Base-by-base conservation (phyloP, 148 eudicot genomes). In the Rhododendron kiyosumense region DNA sequence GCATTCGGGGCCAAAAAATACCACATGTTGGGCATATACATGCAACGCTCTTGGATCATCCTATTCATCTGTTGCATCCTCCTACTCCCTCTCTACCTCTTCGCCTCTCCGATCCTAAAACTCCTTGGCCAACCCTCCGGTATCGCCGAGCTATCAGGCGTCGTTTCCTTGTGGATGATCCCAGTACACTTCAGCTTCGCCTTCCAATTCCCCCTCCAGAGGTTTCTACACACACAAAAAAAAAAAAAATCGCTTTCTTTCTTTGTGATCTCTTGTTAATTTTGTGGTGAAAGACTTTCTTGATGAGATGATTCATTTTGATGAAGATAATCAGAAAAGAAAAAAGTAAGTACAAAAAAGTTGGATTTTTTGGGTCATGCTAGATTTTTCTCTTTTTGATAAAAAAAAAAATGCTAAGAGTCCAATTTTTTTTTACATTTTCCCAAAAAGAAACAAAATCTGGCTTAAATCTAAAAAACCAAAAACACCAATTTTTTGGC, bases 21-120 rank as follows among this genome's bases (percentile, higher is more conserved):
- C 89, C 82, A 90, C 86, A 92, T 92, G 94, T 24, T 92, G 11
- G 94, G 93, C 36, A 48, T 92, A 63, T 92, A 92, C 82, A 82
- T 92, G 93, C 93, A 92, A 81, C 85, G 94, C 1, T 91, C 94
- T 0, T 91, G 92, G 92, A 91, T 92, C 1, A 90, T 92, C 7
- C 85, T 91, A 10, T 88, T 89, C 77, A 3, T 77, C 0, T 91
- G 91, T 22, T 84, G 89, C 81, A 45, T 92, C 18, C 82, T 90
- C 7, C 14, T 92, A 7, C 63, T 91, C 24, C 93, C 93, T 7
- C 3, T 90, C 0, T 91, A 87, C 84, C 14, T 91, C 28, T 92
- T 84, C 28, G 90, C 94, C 0, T 38, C 89, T 5, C 93, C 94
- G 1, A 14, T 91, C 7, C 81, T 92, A 22, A 93, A 91, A 78